Evolutionary conservation across 2,329 filamentous ascomycete genomes (phyloP).

Genomic region (Fusarium annulatum): DNA sequence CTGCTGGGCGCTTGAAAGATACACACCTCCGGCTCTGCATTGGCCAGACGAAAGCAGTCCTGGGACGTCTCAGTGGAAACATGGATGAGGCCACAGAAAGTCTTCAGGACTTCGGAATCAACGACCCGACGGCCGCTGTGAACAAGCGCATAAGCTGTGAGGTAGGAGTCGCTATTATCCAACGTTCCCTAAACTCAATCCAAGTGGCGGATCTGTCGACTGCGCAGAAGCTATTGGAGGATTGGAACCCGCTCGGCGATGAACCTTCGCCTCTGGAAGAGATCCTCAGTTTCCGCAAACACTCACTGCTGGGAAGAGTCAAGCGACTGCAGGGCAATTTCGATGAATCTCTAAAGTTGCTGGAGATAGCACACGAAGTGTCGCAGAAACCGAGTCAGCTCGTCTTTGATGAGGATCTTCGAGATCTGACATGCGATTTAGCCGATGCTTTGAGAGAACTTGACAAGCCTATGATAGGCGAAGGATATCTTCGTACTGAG

Average conservation of each 20-base stretch:
- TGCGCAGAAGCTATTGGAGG: conserved; percentile 29
- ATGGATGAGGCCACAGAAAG: conserved; percentile 31
- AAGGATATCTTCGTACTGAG: conserved; percentile 29
- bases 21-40: conserved; percentile 33
- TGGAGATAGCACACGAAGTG: conserved; percentile 15
- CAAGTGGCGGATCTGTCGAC: conserved; percentile 32
- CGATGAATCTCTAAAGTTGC: conserved; percentile 12
- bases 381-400: conserved; percentile 15
- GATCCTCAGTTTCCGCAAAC: conserved; percentile 33
- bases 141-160: conserved; percentile 30
- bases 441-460: conserved; percentile 38
- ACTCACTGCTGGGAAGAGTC: conserved; percentile 34
- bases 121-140: not conserved
- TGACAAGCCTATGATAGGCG: conserved; percentile 22
- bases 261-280: conserved; percentile 26
- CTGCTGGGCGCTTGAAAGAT: conserved; percentile 30
- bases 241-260: conserved; percentile 28
- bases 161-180: conserved; percentile 28
- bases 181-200: conserved; percentile 32
- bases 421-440: conserved; percentile 38
- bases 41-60: conserved; percentile 31
- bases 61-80: conserved; percentile 36
- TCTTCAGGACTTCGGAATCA: conserved; percentile 21
- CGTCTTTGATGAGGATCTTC: conserved; percentile 35
- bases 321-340: conserved; percentile 34